Percentiles rank a stretch among this genome's conserved stretches.
phyloP scores from a whole-genome alignment of 768 basidiomycete genomes.

The Coprinopsis cinerea region DNA sequence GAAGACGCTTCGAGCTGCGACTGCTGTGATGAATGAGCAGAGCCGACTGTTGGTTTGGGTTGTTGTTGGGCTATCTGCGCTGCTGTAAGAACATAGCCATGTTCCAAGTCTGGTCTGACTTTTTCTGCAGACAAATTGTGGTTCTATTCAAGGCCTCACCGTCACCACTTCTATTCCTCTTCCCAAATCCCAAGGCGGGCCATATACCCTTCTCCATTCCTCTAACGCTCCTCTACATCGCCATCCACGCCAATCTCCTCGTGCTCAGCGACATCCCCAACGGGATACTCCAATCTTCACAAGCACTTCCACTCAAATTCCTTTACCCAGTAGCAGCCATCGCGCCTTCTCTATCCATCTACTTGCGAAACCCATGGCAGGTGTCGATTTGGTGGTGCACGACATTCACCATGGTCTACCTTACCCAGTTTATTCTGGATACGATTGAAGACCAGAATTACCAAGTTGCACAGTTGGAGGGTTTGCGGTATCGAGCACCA shows the following conservation, averaged over 20 bases:
- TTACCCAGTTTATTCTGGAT: conserved; percentile 40
- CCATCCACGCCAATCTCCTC: conserved; percentile 30
- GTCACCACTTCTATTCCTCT: conserved; percentile 43
- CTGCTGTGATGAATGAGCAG: conserved; percentile 34
- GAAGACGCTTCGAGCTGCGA: conserved; percentile 38
- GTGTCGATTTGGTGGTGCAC: conserved; percentile 49
- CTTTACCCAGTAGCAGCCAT: conserved; percentile 34
- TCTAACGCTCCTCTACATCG: neutral
- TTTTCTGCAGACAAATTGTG: conserved; percentile 37
- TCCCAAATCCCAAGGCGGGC: conserved; percentile 33
- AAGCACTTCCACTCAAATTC: conserved; percentile 28
- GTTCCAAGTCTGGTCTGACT: conserved; percentile 4
- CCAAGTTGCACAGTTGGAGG: conserved; percentile 45
- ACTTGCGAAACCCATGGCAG: conserved; percentile 46
- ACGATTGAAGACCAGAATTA: conserved; percentile 40
- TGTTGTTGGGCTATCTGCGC: conserved; percentile 37
- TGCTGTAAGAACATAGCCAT: conserved; percentile 34
- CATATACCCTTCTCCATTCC: neutral
- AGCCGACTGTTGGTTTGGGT: conserved; percentile 34
- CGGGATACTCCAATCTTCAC: conserved; percentile 8
- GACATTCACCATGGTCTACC: conserved; percentile 35
- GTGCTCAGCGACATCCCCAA: conserved; percentile 19
- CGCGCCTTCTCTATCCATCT: conserved; percentile 42
- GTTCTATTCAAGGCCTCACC: conserved; percentile 40
- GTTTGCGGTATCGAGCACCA: conserved; percentile 46